Conservation (phyloP, 2,329 filamentous ascomycete genomes). For the Aureobasidium namibiae region DNA sequence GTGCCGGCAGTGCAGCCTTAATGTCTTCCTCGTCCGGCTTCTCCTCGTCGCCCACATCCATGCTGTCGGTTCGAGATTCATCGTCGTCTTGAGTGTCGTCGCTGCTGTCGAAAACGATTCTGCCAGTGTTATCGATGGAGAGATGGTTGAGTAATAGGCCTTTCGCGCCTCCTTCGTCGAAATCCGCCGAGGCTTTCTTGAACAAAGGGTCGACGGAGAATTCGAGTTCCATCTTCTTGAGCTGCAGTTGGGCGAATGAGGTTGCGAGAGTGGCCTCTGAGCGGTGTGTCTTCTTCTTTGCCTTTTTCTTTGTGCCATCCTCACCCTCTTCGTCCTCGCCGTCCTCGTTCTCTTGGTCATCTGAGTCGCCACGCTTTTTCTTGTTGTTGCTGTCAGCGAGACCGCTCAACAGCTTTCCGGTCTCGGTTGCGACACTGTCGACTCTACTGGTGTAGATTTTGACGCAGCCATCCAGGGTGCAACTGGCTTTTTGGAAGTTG, state of each 20-base stretch:
- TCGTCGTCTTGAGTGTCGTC: slow-evolving; percentile 61
- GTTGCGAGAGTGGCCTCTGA: slow-evolving; percentile 90
- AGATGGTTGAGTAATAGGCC: slow-evolving; percentile 90
- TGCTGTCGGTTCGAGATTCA: slow-evolving; percentile 27
- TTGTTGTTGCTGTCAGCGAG: slow-evolving; percentile 75
- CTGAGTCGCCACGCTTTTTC: slow-evolving; percentile 38
- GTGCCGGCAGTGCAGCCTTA: slow-evolving; percentile 47
- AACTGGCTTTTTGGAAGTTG: slow-evolving; percentile 98
- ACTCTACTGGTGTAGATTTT: slow-evolving; percentile 99
- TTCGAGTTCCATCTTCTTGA: slow-evolving; percentile 97
- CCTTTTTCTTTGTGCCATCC: slow-evolving; percentile 46
- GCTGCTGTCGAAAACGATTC: slow-evolving; percentile 97
- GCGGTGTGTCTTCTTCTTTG: slow-evolving; percentile 66
- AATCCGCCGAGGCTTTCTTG: slow-evolving; percentile 97
- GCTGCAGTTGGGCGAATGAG: slow-evolving; percentile 76
- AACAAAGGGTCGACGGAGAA: slow-evolving; percentile 97
- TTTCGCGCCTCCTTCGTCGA: slow-evolving; percentile 95
- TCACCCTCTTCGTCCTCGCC: slow-evolving; percentile 54
- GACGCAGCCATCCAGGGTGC: slow-evolving; percentile 93
- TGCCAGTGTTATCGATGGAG: slow-evolving; percentile 84
- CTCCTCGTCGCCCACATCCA: slow-evolving; percentile 35
- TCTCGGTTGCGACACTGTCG: slow-evolving; percentile 96
- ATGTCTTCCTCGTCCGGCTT: slow-evolving; percentile 33
- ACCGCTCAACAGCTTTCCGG: slow-evolving; percentile 86
- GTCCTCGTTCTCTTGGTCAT: slow-evolving; percentile 50